Base-by-base conservation (phyloP, 2,329 filamentous ascomycete species). In the Neofusicoccum kwambonambiense region DNA sequence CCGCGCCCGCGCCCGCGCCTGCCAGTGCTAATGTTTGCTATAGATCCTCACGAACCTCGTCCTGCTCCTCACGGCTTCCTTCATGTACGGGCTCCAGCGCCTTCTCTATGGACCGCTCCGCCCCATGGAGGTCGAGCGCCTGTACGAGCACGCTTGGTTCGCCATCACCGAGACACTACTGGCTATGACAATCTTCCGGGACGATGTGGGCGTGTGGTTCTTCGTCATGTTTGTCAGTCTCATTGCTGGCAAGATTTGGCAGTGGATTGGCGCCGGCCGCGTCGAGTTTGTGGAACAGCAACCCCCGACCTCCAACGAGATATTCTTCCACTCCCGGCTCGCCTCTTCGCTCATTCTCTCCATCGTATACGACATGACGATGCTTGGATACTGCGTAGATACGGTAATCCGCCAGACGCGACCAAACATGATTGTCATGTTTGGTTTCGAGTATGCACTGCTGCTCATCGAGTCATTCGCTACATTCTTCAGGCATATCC, bases 401-500 rank as follows among this genome's bases (percentile, higher is more conserved):
- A 92, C 90, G 0, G 93, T 98, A 37, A 88, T 97, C 57, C 88
- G 91, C 65, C 89, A 96, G 74, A 92, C 94, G 2, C 86, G 90
- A n/a, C 93, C 94, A 0, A 95, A 96, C 66, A 98, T 99, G 91
- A 99, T 98, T 93, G 93, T 99, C 68, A 98, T 99, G 93, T 99
- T 99, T 73, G 88, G 96, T 5, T 99, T 99, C 71, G 95, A 99
- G 77, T 98, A 98, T 74, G 93, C 94, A 42, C 89, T 99, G 49
- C 81, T 98, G 66, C 84, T 88, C 2, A 89, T 96, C 9, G 89
- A 89, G 60, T 96, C 94, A 0, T 82, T 88, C 61, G 93, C 94
- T 54, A 97, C 93, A 0, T 84, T 87, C 1, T 82, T 88, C 63
- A 88, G 93, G 66, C 99, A 99, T 77, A 77, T 86, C 19, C 85